These are phyloP conservation scores for Pelargonium myrrhifolium DNA, from an alignment of 441 rosid genomes.

Conservation along the genomic window DNA sequence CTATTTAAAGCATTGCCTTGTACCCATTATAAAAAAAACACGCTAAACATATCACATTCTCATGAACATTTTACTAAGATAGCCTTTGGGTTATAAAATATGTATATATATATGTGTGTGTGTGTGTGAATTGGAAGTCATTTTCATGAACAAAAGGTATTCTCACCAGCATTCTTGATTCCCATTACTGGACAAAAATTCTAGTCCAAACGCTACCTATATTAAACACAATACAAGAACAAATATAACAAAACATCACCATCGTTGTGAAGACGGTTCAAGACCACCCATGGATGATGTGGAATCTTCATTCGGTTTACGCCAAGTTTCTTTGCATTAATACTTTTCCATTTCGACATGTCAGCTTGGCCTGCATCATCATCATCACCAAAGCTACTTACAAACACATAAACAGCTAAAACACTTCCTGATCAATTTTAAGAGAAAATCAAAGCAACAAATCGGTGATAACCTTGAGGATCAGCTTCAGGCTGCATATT, in stretches of 20 bases:
- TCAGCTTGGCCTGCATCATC: slow-evolving; percentile 29
- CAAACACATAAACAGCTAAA: neutral
- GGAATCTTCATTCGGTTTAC: slow-evolving; percentile 48
- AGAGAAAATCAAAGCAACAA: neutral
- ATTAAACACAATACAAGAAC: neutral
- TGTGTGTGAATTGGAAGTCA: no score
- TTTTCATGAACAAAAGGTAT: no score
- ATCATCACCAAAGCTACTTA: neutral
- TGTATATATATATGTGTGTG: no score
- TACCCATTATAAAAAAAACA: neutral
- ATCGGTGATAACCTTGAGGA: slow-evolving; percentile 24
- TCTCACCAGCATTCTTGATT: no score
- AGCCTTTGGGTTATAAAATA: no score
- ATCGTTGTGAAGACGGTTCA: slow-evolving; percentile 39
- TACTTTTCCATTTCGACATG: slow-evolving; percentile 56
- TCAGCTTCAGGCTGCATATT: slow-evolving; percentile 21
- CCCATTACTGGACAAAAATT: no score
- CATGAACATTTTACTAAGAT: no score
- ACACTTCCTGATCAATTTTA: neutral
- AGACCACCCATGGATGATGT: slow-evolving; percentile 40
- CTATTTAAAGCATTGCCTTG: neutral
- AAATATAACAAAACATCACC: slow-evolving; percentile 30
- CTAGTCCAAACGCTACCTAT: no score
- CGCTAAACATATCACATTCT: neutral
- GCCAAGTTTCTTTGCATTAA: slow-evolving; percentile 44